Evolutionary conservation across 805 yeast genomes (phyloP).

Genomic region (Candida khao-thaluensis): DNA sequence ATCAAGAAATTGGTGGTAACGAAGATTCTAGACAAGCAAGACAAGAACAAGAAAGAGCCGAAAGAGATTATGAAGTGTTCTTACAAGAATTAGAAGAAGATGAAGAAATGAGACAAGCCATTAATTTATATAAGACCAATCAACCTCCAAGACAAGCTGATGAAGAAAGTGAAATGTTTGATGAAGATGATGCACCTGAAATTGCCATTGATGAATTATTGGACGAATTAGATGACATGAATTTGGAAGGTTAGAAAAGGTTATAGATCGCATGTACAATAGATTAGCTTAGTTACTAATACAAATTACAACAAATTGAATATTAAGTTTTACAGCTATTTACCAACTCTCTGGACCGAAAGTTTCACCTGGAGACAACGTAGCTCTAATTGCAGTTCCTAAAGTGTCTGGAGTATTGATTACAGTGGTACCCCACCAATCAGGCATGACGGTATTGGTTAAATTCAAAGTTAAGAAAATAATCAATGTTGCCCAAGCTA

Average conservation of each 20-base stretch:
- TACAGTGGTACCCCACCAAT: slow-evolving; percentile 71
- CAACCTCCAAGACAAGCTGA: slow-evolving; percentile 28
- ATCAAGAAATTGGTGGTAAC: slow-evolving; percentile 79
- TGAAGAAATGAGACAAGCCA: slow-evolving; percentile 84
- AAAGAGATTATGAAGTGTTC: slow-evolving; percentile 92
- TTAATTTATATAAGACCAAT: slow-evolving; percentile 79
- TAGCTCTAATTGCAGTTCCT: slow-evolving; percentile 22
- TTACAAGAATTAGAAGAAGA: slow-evolving; percentile 97
- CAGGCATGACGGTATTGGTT: slow-evolving; percentile 18
- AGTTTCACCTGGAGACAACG: slow-evolving; percentile 38
- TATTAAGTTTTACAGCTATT: too few relatives aligned
- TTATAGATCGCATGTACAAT: slow-evolving; percentile 1
- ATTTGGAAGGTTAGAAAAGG: slow-evolving; percentile 54
- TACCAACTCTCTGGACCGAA: slow-evolving; percentile 53
- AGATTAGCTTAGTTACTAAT: too few relatives aligned
- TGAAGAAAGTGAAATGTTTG: slow-evolving; percentile 45
- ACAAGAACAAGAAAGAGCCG: slow-evolving; percentile 89
- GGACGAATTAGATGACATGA: slow-evolving; percentile 94
- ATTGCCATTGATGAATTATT: slow-evolving; percentile 88
- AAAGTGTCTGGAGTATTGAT: slow-evolving; percentile 37
- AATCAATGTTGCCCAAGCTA: slow-evolving; percentile 40
- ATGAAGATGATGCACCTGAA: slow-evolving; percentile 81
- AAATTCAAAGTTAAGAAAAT: slow-evolving; percentile 33
- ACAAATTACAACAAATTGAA: too few relatives aligned
- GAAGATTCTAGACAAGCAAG: slow-evolving; percentile 69